A percentile compares a stretch with the other conserved stretches of the same genome.
Conservation (phyloP, 2,329 filamentous ascomycete species). For the Aspergillus pseudotamarii region DNA sequence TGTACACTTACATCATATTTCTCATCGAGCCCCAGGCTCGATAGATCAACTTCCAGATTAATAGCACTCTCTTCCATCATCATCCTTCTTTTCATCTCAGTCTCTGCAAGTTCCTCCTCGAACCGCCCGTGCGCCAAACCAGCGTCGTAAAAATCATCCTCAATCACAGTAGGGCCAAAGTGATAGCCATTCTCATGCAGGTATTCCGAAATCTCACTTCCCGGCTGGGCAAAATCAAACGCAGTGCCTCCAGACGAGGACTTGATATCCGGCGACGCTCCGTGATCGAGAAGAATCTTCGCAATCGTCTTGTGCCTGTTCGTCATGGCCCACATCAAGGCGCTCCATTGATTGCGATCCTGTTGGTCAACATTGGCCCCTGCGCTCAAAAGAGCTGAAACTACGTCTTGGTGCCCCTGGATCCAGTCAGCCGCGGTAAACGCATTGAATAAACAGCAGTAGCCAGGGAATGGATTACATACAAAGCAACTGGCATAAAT, state of each 20-base stretch:
- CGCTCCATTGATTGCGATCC: conserved; percentile 95
- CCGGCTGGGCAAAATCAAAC: conserved; percentile 91
- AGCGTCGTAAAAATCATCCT: conserved; percentile 89
- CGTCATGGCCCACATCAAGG: conserved; percentile 99
- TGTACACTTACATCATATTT: conserved; percentile 73
- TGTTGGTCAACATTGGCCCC: conserved; percentile 90
- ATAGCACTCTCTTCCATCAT: conserved; percentile 99
- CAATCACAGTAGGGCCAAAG: conserved; percentile 41
- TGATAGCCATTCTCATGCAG: conserved; percentile 91
- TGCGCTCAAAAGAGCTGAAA: conserved; percentile 78
- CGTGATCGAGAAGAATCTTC: conserved; percentile 87
- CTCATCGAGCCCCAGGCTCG: conserved; percentile 94
- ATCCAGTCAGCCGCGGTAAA: conserved; percentile 15
- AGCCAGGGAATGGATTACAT: conserved; percentile 40
- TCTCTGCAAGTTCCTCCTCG: conserved; percentile 96
- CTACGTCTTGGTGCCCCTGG: conserved; percentile 85
- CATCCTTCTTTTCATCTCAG: conserved; percentile 82
- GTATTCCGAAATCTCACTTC: conserved; percentile 96
- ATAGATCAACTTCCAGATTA: conserved; percentile 93
- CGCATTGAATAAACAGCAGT: neutral
- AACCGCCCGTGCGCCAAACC: conserved; percentile 92
- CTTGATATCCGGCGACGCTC: conserved; percentile 93
- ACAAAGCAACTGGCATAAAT: conserved; percentile 99
- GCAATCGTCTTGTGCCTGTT: conserved; percentile 96
- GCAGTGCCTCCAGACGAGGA: conserved; percentile 92